These are phyloP conservation scores for Globisporangium nunn DNA, from an alignment of 352 stramenopile genomes.

Conservation along the genomic window DNA sequence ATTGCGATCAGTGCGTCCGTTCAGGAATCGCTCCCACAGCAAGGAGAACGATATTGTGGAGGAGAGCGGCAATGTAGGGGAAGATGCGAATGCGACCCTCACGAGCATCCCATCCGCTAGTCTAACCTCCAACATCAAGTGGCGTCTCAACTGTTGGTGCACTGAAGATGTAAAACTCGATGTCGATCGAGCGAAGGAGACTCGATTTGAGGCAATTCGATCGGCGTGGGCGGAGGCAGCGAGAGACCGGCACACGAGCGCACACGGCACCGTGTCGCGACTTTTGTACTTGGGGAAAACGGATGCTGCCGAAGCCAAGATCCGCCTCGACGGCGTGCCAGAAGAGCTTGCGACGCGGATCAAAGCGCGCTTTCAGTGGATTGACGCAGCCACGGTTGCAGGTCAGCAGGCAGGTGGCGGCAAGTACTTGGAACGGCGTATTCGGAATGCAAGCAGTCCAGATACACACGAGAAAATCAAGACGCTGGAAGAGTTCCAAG, in stretches of 20 bases:
- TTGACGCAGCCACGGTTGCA: slow-evolving; percentile 16
- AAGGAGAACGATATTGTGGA: slow-evolving; percentile 2
- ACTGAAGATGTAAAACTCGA: slow-evolving; percentile 54
- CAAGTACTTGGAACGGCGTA: slow-evolving; percentile 1
- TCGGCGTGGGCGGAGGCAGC: slow-evolving; percentile 42
- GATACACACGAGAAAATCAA: slow-evolving; percentile 4
- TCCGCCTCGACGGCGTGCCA: slow-evolving; percentile 30
- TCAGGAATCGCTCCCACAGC: slow-evolving; percentile 17
- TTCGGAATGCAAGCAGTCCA: background rate
- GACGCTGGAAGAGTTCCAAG: slow-evolving; percentile 19
- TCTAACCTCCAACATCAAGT: slow-evolving; percentile 13
- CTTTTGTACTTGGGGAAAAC: slow-evolving; percentile 38
- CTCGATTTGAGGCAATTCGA: slow-evolving; percentile 42
- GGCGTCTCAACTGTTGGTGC: slow-evolving; percentile 56
- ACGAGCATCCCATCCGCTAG: slow-evolving; percentile 4
- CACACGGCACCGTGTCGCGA: slow-evolving; percentile 42
- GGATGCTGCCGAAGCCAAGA: slow-evolving; percentile 29
- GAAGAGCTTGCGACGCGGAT: slow-evolving; percentile 41
- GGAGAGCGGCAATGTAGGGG: slow-evolving; percentile 7
- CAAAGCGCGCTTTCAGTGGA: slow-evolving; percentile 35
- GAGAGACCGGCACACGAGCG: slow-evolving; percentile 32
- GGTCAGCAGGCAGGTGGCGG: background rate
- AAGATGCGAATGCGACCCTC: background rate
- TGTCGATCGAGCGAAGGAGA: slow-evolving; percentile 46
- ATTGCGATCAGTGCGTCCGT: slow-evolving; percentile 53